Base-by-base conservation (phyloP, 2,329 filamentous ascomycete genomes). In the Ascochyta fabae region DNA sequence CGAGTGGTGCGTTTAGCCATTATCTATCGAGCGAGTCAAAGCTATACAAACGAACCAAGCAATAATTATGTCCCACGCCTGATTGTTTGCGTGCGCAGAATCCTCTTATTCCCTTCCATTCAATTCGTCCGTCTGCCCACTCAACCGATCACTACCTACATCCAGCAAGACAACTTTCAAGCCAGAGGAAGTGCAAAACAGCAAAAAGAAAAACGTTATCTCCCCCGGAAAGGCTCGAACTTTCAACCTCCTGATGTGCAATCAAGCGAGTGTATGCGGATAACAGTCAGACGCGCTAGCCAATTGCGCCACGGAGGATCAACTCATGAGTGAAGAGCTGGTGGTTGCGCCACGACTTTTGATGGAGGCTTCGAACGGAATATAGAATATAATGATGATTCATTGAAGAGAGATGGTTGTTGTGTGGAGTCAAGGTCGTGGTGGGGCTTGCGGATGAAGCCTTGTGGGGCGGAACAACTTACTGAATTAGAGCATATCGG, bases 231-330 rank as follows among this genome's bases (percentile, higher is more conserved):
- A 58, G 55, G 55, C 55, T 58, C 55, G 55, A 58, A 58, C 55
- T 58, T 58, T 53, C 55, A 58, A 53, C 55, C 55, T 58, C 55
- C 55, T 53, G 55, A 58, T 58, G 41, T 58, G 55, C 55, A n/a
- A 53, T 53, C 49, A 58, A 50, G 45, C 53, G 53, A 48, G 49
- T 39, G 15, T 31, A 39, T 49, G 49, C 35, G 49, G 56, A 55
- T 82, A 83, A 83, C 81, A 83, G 80, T 82, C 80, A 79, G 77
- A 83, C 81, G 80, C 80, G 80, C 80, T 83, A 83, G 79, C 80
- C 81, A 82, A 72, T 72, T 72, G 69, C 69, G 69, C 68, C 69
- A 71, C 61, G 65, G 67, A 68, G 66, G 67, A 57, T 56, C 44
- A 53, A 33, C 50, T 47, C 22, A 15, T 24, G n/a, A 13, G 6